Percentiles rank a stretch among this genome's conserved stretches.
Conservation (phyloP, 2,329 filamentous ascomycete genomes). For the Trichophaea hybrida region DNA sequence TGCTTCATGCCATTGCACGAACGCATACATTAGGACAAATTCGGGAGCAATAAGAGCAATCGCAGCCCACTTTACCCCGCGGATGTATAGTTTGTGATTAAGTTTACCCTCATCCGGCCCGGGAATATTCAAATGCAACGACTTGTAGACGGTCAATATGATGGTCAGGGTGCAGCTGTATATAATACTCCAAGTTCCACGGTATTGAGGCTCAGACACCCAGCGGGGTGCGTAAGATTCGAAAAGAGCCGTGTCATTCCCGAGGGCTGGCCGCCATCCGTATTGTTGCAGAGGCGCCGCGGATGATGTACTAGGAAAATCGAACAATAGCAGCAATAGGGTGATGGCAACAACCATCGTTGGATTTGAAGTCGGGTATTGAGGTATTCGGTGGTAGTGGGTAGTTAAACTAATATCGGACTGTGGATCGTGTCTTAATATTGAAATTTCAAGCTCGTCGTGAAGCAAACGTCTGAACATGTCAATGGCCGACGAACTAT, state of each 20-base stretch:
- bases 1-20: constrained; percentile 13
- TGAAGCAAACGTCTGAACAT: too few relatives aligned
- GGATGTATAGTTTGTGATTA: background rate
- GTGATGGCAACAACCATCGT: background rate
- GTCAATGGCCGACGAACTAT: too few relatives aligned
- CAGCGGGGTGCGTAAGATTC: background rate
- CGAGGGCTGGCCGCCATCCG: background rate
- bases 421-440: too few relatives aligned
- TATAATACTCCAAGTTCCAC: background rate
- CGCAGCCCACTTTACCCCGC: constrained; percentile 28
- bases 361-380: background rate
- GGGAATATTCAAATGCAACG: constrained; percentile 31
- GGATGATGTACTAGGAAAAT: background rate
- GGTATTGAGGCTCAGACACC: background rate
- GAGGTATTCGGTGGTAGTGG: too few relatives aligned
- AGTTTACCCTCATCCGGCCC: background rate
- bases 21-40: constrained; percentile 25
- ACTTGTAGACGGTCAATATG: constrained; percentile 29
- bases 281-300: background rate
- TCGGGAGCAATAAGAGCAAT: constrained; percentile 29
- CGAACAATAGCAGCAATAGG: background rate
- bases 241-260: background rate
- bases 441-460: too few relatives aligned
- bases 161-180: constrained; percentile 29
- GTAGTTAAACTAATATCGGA: too few relatives aligned